Base-by-base conservation (phyloP, 1,139 yeast species). In the Pneumocystis canis region DNA sequence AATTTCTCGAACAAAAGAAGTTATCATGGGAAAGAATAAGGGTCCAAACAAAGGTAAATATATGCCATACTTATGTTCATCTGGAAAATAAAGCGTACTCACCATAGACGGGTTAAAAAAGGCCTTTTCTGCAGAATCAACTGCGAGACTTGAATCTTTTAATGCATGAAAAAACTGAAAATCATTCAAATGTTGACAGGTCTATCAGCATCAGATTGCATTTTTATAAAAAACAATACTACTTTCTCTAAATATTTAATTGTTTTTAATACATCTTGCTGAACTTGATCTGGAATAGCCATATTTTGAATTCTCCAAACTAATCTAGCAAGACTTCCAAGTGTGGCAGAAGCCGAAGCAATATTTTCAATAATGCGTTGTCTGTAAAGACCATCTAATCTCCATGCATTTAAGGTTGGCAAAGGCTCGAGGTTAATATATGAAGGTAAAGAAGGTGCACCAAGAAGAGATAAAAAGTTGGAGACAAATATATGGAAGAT, bases 61-160 rank as follows among this genome's bases (percentile, higher is more conserved):
- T 0, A 92, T 96, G 0, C 97, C 97, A 70, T 90, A 77, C 71
- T 89, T 89, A 72, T 92, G 97, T 71, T 90, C 97, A 68, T 88
- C 90, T 0, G 97, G 97, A 77, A 90, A 89, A 70, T 87, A 89
- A 60, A 87, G 87, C 71, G 90, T 97, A 70, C 89, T 96, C 7
- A 90, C 92, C 95, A 92, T 90, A 73, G 86, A 90, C 69, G 87
- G 87, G 68, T 90, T 95, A 72, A 90, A 92, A 70, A 92, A 90
- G 0, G 97, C 97, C 54, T 77, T 76, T 69, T 89, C 87, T 0
- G 95, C 83, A 41, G 76, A 73, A 57, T 76, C 72, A 37, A 82
- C 77, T 6, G 92, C 83, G 25, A 73, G 70, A 16, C 84, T 82
- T 0, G 95, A 83, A 20, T 59, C 53, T 5, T 62, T 65, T 47